These are phyloP conservation scores for Thermothelomyces thermophilus DNA, from an alignment of 2,329 filamentous ascomycete species.

Conservation along the genomic window DNA sequence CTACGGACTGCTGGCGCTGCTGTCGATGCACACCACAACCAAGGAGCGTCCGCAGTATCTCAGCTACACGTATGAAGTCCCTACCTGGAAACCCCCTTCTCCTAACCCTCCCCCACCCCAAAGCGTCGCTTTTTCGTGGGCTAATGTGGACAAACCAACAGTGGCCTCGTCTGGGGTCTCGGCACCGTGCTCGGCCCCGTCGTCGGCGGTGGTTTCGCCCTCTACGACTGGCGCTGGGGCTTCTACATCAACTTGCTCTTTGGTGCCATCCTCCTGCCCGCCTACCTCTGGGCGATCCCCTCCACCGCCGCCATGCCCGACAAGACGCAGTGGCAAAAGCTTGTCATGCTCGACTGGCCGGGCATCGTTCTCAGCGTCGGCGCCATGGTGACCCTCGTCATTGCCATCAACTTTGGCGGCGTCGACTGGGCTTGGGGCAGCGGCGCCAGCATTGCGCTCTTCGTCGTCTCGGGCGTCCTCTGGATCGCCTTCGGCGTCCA, in stretches of 20 bases:
- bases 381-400: not conserved
- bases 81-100: too few species aligned
- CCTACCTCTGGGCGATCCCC: not conserved
- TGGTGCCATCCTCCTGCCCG: not conserved
- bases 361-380: not conserved
- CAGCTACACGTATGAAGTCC: not conserved
- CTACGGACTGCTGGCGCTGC: conserved; percentile 1
- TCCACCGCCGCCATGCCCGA: not conserved
- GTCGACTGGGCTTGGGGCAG: not conserved
- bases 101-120: not conserved
- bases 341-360: not conserved
- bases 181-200: not conserved
- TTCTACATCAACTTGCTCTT: not conserved
- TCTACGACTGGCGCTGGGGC: not conserved
- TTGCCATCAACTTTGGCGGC: not conserved
- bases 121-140: too few species aligned
- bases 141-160: not conserved
- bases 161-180: not conserved
- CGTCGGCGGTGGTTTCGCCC: not conserved
- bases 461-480: not conserved
- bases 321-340: not conserved
- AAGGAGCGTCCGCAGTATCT: not conserved
- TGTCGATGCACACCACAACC: not conserved
- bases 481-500: not conserved
- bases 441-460: not conserved